Base-by-base conservation (phyloP, 202 grass and related monocot genomes). In the Saccharum hybrid region DNA sequence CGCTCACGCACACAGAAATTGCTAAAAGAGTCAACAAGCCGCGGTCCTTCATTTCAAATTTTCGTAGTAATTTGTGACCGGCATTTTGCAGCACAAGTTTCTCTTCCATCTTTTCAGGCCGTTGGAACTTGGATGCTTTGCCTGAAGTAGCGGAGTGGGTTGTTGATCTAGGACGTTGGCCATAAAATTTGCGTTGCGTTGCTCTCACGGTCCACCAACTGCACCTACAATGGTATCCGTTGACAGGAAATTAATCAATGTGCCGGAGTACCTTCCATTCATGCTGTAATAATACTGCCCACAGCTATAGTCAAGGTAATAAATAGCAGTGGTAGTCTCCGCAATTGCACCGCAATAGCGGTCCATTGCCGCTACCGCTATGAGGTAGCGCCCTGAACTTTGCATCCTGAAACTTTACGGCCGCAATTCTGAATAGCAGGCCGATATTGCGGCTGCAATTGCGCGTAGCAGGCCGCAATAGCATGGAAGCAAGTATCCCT, bases 151-250 rank as follows among this genome's bases (percentile, higher is more conserved):
- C 19, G 15, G 26, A 42, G 12, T 30, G 10, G 43, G 57, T 73
- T 18, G 46, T 30, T 69, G 78, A 76, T 71, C 30, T 2, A 26
- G 33, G 36, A 43, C 40, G 72, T 41, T 54, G 6, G 42, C 57
- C 79, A 71, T 88, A 73, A 80, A 74, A 48, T 10, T 38, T 26
- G 4, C 68, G 21, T 6, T 57, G 48, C 10, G 38, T 63, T 16
- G 61, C 62, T 40, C 28, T 80, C 48, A 46, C 18, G 13, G 2
- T n/a, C 77, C 86, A 80, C 39, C 75, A 41, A 84, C 48, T 45
- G 22, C 61, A 16, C 19, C 79, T 36, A 48, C 84, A 51, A 31
- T 41, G 5, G n/a, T 46, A 39, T 71, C 74, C 67, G 39, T 79
- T 68, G 68, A 40, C 38, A 79, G 7, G 23, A 48, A 67, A 73